These are phyloP conservation scores for Gossypium turneri DNA, from an alignment of 345 rosid genomes.

Conservation along the genomic window DNA sequence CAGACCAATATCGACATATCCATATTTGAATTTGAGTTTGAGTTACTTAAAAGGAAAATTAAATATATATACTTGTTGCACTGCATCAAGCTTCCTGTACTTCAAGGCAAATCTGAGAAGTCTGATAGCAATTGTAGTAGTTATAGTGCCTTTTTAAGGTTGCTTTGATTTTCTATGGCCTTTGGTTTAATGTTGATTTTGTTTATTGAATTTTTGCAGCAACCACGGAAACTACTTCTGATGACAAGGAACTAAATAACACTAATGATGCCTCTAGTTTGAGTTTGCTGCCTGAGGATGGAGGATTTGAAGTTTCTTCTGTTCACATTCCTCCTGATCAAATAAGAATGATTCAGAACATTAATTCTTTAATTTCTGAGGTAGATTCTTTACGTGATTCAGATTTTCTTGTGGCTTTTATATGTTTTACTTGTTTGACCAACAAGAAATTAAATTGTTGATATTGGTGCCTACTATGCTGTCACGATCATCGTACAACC, in stretches of 20 bases:
- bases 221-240: constrained; percentile 32
- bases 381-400: constrained; percentile 28
- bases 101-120: background rate
- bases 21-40: background rate
- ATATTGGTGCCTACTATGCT: constrained; percentile 4
- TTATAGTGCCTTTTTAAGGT: background rate
- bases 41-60: background rate
- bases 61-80: background rate
- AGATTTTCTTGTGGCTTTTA: constrained; percentile 1
- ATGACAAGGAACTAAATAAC: constrained; percentile 36
- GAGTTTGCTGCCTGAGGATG: constrained; percentile 39
- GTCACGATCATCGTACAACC: constrained; percentile 6
- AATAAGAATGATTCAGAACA: constrained; percentile 66
- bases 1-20: background rate
- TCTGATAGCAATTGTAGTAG: background rate
- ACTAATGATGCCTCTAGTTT: constrained; percentile 35
- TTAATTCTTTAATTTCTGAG: constrained; percentile 69
- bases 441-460: background rate
- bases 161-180: background rate
- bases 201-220: constrained; percentile 8
- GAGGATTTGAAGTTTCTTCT: constrained; percentile 50
- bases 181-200: constrained; percentile 7
- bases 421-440: constrained; percentile 1
- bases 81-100: background rate
- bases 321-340: constrained; percentile 77